Base-by-base conservation (phyloP, 441 rosid genomes). In the Erysimum cheiri region DNA sequence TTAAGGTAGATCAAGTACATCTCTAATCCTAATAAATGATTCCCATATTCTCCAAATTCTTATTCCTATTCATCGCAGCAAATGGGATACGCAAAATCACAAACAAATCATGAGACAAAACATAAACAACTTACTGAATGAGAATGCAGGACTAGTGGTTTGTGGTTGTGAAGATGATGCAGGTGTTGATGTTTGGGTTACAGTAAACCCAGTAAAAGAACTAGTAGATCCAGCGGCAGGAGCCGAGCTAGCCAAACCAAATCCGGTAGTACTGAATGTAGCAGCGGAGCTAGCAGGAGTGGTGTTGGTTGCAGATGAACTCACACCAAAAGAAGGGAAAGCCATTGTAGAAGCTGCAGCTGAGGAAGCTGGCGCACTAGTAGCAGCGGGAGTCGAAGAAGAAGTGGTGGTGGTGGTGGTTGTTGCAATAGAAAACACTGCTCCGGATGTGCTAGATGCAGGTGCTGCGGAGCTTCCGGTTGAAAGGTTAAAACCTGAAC, bases 371-470 rank as follows among this genome's bases (percentile, higher is more conserved):
- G 71, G 68, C 6, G 82, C 15, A 58, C 80, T 66, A 71, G 71
- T 73, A 7, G 86, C 81, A 63, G 87, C 80, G 0, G 85, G 78
- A 75, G 91, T 74, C 12, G 89, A 78, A 53, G 88, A 71, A 68
- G 93, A 67, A 57, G 88, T 72, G 3, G 88, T 77, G 47, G 88
- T 81, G 60, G 74, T 79, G 22, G 92, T 22, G 24, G 74, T 79
- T 15, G 92, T 87, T 64, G 88, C 84, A 4, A 85, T 84, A 6
- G 97, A 89, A 71, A 91, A 86, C 78, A 80, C 47, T 13, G 84
- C 63, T n/a, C 81, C 54, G 1, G 80, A 56, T 22, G 83, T 35
- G 44, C 70, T 66, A 4, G 88, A 74, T 15, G 61, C 71, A 36
- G 87, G 65, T n/a, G 91, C 72, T 26, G 46, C 49, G 7, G 88